A percentile compares a stretch with the other conserved stretches of the same genome.
Evolutionary conservation across 129 eudicot species (phyloP).

Genomic region (Apium graveolens): DNA sequence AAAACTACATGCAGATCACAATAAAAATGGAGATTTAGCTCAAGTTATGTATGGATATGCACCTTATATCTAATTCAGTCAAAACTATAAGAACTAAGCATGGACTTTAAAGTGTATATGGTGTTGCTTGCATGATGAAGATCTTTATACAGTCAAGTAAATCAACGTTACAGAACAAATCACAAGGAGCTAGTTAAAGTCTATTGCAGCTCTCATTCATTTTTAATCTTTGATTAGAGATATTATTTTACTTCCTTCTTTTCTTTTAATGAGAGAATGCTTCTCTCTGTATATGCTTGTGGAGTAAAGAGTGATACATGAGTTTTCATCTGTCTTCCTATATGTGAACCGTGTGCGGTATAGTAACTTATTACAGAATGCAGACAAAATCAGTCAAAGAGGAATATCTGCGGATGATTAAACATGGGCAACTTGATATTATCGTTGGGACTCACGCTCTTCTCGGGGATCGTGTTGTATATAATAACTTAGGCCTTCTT

Average conservation of each 20-base stretch:
- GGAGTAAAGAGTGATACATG: background rate
- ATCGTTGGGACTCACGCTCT: slow-evolving; percentile 91
- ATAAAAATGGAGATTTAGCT: background rate
- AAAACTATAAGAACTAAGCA: background rate
- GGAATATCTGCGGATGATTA: slow-evolving; percentile 58
- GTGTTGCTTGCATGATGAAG: background rate
- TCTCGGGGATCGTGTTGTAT: slow-evolving; percentile 80
- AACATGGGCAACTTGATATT: slow-evolving; percentile 74
- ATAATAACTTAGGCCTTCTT: slow-evolving; percentile 75
- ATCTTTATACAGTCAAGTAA: background rate
- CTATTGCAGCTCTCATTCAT: background rate
- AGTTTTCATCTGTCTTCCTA: background rate
- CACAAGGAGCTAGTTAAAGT: background rate
- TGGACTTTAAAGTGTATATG: background rate
- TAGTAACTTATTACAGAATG: slow-evolving; percentile 34
- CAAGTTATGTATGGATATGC: background rate
- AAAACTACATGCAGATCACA: background rate
- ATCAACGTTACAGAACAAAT: background rate
- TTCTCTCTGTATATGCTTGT: background rate
- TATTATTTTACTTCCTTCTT: background rate
- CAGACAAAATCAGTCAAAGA: slow-evolving; percentile 84
- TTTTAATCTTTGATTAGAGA: background rate
- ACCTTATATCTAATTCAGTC: background rate
- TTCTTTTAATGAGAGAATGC: background rate
- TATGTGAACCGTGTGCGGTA: slow-evolving; percentile 5